Percentiles rank a stretch among this genome's conserved stretches.
Conservation (phyloP, 345 rosid species). For the Cardiospermum halicacabum region DNA sequence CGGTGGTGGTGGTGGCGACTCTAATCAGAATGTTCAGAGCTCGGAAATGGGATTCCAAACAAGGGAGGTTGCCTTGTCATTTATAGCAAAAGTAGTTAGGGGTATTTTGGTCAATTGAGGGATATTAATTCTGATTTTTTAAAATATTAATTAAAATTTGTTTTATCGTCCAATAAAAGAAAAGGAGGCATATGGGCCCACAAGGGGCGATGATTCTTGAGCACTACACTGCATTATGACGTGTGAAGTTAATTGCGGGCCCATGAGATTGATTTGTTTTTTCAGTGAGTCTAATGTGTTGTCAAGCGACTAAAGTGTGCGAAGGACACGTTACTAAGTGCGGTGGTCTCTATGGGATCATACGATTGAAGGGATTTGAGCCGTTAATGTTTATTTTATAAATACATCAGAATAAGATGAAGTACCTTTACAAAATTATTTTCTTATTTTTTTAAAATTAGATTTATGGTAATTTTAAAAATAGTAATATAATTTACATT, state of each 20-base stretch:
- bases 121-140: neutral
- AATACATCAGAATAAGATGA: too few species aligned
- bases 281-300: neutral
- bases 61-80: neutral
- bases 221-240: conserved; percentile 20
- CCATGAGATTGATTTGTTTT: conserved; percentile 12
- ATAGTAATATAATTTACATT: too few species aligned
- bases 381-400: neutral
- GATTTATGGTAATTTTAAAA: too few species aligned
- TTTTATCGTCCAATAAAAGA: conserved; percentile 2
- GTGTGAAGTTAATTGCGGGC: conserved; percentile 1
- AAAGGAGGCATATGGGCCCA: conserved; percentile 19
- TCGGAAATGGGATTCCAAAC: conserved; percentile 8
- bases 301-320: neutral
- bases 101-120: conserved; percentile 17
- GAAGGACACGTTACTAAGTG: neutral
- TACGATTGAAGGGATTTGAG: neutral
- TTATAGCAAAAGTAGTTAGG: conserved; percentile 22
- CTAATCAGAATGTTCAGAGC: conserved; percentile 3
- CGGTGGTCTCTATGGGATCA: neutral
- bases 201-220: conserved; percentile 34
- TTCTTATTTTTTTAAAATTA: too few species aligned
- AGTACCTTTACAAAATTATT: too few species aligned
- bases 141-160: neutral
- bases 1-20: neutral